phyloP scores from a whole-genome alignment of 1,139 yeast genomes.

The Taphrina populina region DNA sequence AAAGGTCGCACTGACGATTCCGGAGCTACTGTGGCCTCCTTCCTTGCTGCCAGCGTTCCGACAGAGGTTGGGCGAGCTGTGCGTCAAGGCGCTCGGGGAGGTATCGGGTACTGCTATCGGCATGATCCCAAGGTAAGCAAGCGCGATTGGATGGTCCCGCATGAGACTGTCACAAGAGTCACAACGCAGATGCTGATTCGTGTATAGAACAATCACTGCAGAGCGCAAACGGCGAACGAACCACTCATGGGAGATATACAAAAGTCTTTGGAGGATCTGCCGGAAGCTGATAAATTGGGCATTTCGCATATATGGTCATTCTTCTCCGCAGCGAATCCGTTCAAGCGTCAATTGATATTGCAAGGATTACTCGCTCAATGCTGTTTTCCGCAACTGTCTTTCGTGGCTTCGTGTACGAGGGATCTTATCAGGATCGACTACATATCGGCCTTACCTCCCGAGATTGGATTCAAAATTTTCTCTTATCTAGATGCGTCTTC shows the following conservation, averaged over 20 bases:
- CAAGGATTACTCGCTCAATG: constrained; percentile 85
- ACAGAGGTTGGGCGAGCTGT: constrained; percentile 27
- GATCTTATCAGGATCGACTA: constrained; percentile 83
- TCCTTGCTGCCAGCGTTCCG: constrained; percentile 26
- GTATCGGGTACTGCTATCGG: constrained; percentile 27
- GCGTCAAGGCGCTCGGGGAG: constrained; percentile 30
- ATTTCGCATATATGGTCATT: constrained; percentile 76
- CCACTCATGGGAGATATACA: constrained; percentile 60
- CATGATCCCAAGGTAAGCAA: constrained; percentile 26
- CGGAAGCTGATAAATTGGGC: constrained; percentile 66
- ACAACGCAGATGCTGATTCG: constrained; percentile 1
- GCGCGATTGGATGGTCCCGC: background rate
- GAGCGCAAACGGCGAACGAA: constrained; percentile 66
- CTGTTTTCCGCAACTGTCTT: constrained; percentile 90
- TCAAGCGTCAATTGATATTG: constrained; percentile 69
- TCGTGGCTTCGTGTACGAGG: constrained; percentile 74
- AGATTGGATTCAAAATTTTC: constrained; percentile 75
- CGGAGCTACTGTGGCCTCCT: constrained; percentile 16
- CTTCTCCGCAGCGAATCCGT: constrained; percentile 67
- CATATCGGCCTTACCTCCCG: constrained; percentile 78
- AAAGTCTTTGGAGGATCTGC: constrained; percentile 50
- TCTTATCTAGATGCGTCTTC: constrained; percentile 90
- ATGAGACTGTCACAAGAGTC: background rate
- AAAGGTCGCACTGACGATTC: background rate
- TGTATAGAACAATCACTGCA: constrained; percentile 80